Percentiles rank a stretch among this genome's conserved stretches.
These are phyloP conservation scores for Fusarium anthophilum DNA, from an alignment of 2,329 filamentous ascomycete species.

Conservation along the genomic window DNA sequence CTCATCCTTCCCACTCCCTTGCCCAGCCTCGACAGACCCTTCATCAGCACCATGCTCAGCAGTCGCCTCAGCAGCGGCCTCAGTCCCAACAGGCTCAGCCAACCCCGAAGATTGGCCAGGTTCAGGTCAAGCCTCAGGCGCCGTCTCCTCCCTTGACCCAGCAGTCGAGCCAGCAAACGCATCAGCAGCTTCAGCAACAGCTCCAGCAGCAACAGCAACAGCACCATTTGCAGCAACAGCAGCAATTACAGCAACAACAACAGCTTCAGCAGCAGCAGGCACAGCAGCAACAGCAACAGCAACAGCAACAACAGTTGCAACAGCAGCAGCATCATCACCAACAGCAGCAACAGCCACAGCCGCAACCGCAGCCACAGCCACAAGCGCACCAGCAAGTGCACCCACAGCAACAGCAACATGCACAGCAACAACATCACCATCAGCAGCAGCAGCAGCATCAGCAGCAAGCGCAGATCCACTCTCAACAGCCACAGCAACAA, in stretches of 20 bases:
- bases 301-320: slow-evolving; percentile 38
- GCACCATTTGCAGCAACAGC: slow-evolving; percentile 43
- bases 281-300: slow-evolving; percentile 34
- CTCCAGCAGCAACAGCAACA: slow-evolving; percentile 42
- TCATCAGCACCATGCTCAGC: slow-evolving; percentile 43
- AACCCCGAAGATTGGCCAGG: slow-evolving; percentile 45
- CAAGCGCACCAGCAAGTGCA: slow-evolving; percentile 48
- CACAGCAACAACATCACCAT: slow-evolving; percentile 46
- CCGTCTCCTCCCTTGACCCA: slow-evolving; percentile 47
- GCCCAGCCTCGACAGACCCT: slow-evolving; percentile 42
- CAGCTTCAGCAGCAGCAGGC: slow-evolving; percentile 39
- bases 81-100: slow-evolving; percentile 50
- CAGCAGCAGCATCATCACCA: slow-evolving; percentile 46
- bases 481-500: slow-evolving; percentile 36
- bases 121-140: slow-evolving; percentile 45
- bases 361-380: slow-evolving; percentile 41
- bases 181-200: slow-evolving; percentile 43
- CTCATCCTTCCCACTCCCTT: slow-evolving; percentile 41
- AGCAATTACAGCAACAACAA: slow-evolving; percentile 44
- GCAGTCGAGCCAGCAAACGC: slow-evolving; percentile 40
- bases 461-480: slow-evolving; percentile 39
- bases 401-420: slow-evolving; percentile 43
- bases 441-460: slow-evolving; percentile 40
- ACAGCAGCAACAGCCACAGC: slow-evolving; percentile 39
- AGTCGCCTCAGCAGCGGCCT: slow-evolving; percentile 48